phyloP scores from a whole-genome alignment of 1,139 yeast species.

The Petasospora rhodanensis region DNA sequence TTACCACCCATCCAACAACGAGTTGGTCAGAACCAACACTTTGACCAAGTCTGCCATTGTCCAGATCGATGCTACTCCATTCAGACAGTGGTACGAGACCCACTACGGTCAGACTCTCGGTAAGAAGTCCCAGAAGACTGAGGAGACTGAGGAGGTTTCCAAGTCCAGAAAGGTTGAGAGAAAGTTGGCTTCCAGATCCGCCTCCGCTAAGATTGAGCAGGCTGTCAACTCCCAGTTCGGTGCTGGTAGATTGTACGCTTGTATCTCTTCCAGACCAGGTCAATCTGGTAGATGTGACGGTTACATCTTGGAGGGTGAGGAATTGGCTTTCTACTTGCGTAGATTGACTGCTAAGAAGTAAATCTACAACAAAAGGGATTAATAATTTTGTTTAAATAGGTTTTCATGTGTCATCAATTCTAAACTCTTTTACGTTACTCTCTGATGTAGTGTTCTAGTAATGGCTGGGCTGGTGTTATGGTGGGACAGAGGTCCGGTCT shows the following conservation, averaged over 20 bases:
- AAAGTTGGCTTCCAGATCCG: constrained; percentile 90
- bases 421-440: constrained; percentile 24
- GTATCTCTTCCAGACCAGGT: constrained; percentile 99
- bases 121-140: constrained; percentile 49
- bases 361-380: constrained; percentile 26
- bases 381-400: constrained; percentile 18
- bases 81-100: constrained; percentile 99
- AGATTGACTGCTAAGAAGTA: constrained; percentile 99
- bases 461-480: constrained; percentile 1
- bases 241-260: constrained; percentile 98
- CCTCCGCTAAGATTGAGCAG: constrained; percentile 76
- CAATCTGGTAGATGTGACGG: constrained; percentile 99
- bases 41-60: constrained; percentile 98
- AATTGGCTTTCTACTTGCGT: constrained; percentile 99
- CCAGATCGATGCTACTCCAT: constrained; percentile 99
- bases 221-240: constrained; percentile 95
- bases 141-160: constrained; percentile 43
- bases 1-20: constrained; percentile 99
- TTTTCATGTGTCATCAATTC: constrained; percentile 25
- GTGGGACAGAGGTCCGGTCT: no score
- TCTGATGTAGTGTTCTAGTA: constrained; percentile 1
- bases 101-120: constrained; percentile 96
- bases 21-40: constrained; percentile 99
- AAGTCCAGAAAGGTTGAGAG: constrained; percentile 82
- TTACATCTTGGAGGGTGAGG: constrained; percentile 99